Evolutionary conservation across 345 rosid species (phyloP), one percentile per base, ranked within the genome.

Genomic region (Boechera divaricarpa): DNA sequence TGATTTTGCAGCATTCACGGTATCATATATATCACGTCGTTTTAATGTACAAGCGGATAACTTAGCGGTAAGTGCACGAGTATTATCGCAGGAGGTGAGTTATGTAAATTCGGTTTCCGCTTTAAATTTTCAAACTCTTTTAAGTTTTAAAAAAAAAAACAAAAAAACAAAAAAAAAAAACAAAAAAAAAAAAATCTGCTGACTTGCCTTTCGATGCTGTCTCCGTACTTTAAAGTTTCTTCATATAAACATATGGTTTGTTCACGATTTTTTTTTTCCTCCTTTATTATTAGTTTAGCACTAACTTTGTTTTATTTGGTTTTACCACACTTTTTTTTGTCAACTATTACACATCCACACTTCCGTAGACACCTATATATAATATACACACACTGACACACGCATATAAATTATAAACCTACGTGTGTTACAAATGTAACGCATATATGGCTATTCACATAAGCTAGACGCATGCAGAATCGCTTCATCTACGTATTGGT

Each of bases 161-260:
- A 16, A 16, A 16, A 16, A 16, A 16, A 16, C 16, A 16, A 16
- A 16, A 16, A 16, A 16, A 16, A 16, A 16, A 16, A 16, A 16
- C n/a, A n/a, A 16, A 16, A 16, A 16, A 16, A 16, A 16, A 16
- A 16, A 16, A 16, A 16, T 16, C 39, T 63, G 80, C 66, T 69
- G 18, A 52, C 80, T 68, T 76, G 68, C 28, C 69, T 59, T 58
- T 52, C 79, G 55, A 68, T 28, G 47, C 56, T 66, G 59, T 32
- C 61, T 67, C 15, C 1, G 71, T 51, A 29, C 68, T 64, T 51
- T 21, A 9, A 8, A 9, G 1, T 18, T 51, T 51, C 56, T 32
- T 57, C 21, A 21, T 21, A 36, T 36, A 7, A 35, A 5, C 33
- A 39, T 61, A 61, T 29, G 61, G 15, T 21, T 21, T 3, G 16